Percentiles rank a stretch among this genome's conserved stretches.
These are phyloP conservation scores for Sungouiella thailandica DNA, from an alignment of 805 yeast genomes.

Conservation along the genomic window DNA sequence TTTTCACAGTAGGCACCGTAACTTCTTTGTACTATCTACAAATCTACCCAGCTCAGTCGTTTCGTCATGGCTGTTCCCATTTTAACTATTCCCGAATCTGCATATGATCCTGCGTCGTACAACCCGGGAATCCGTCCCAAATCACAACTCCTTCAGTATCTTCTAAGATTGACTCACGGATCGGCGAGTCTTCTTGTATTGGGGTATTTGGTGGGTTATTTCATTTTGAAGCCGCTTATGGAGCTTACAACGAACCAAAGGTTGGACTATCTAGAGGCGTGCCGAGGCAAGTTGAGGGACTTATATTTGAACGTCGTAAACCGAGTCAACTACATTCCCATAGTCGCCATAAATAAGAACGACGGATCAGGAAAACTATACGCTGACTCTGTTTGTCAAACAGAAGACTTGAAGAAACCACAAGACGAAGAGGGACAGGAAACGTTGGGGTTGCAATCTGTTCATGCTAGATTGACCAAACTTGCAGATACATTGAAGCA, in stretches of 20 bases:
- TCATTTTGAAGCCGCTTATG: constrained; percentile 32
- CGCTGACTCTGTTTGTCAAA: constrained; percentile 37
- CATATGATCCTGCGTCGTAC: constrained; percentile 30
- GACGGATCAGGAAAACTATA: constrained; percentile 26
- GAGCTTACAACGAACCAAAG: constrained; percentile 24
- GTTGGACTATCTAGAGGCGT: constrained; percentile 31
- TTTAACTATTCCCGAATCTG: constrained; percentile 37
- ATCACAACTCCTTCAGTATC: constrained; percentile 22
- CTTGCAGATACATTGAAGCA: constrained; percentile 18
- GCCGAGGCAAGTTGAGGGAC: constrained; percentile 30
- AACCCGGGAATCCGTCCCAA: constrained; percentile 11
- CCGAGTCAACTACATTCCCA: constrained; percentile 34
- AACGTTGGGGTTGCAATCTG: constrained; percentile 18
- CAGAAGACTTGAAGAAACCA: constrained; percentile 22
- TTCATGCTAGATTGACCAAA: constrained; percentile 19
- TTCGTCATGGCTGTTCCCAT: constrained; percentile 29
- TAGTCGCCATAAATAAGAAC: constrained; percentile 29
- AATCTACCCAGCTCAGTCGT: no score
- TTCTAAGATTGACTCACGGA: constrained; percentile 29
- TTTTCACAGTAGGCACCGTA: no score
- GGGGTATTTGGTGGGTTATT: constrained; percentile 27
- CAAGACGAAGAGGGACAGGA: constrained; percentile 13
- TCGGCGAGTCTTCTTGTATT: constrained; percentile 27
- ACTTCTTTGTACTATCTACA: no score
- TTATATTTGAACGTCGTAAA: constrained; percentile 29